A percentile compares a stretch with the other conserved stretches of the same genome.
These are phyloP conservation scores for Teunomyces lycoperdinae DNA, from an alignment of 805 yeast genomes.

Conservation along the genomic window DNA sequence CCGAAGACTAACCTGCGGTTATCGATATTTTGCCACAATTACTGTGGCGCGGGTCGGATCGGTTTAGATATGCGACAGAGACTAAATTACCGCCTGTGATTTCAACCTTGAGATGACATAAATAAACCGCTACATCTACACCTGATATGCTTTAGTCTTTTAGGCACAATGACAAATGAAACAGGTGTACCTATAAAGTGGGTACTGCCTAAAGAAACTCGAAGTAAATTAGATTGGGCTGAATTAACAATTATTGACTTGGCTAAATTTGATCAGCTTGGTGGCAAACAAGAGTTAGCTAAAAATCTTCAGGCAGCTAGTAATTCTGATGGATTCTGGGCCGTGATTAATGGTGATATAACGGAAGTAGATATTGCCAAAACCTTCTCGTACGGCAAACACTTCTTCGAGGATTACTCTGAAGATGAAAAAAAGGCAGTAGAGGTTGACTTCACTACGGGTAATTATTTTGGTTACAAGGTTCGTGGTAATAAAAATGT, in stretches of 20 bases:
- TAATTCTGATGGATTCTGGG: conserved; percentile 32
- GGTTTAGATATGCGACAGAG: background rate
- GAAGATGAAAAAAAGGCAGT: conserved; percentile 24
- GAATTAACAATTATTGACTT: conserved; percentile 26
- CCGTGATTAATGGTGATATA: conserved; percentile 24
- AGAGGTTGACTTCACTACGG: conserved; percentile 23
- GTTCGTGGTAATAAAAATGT: conserved; percentile 29
- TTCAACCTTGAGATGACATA: background rate
- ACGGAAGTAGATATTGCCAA: conserved; percentile 22
- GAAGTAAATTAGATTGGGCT: conserved; percentile 29
- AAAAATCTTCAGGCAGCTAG: conserved; percentile 24
- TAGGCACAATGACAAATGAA: background rate
- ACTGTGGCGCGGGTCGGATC: conserved; percentile 1
- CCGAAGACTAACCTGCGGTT: too few species aligned
- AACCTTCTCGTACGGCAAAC: conserved; percentile 26
- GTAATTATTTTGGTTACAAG: conserved; percentile 34
- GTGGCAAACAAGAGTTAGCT: conserved; percentile 25
- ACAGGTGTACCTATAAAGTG: conserved; percentile 14
- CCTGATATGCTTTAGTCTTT: too few species aligned
- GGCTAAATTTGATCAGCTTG: conserved; percentile 23
- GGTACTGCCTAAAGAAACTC: conserved; percentile 25
- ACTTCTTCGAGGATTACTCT: conserved; percentile 22
- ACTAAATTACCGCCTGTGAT: background rate
- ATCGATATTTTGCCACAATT: background rate
- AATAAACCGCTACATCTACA: background rate